Evolutionary conservation across 2,329 filamentous ascomycete genomes (phyloP), one percentile per base, ranked within the genome.

Genomic region (Aspergillus vadensis): DNA sequence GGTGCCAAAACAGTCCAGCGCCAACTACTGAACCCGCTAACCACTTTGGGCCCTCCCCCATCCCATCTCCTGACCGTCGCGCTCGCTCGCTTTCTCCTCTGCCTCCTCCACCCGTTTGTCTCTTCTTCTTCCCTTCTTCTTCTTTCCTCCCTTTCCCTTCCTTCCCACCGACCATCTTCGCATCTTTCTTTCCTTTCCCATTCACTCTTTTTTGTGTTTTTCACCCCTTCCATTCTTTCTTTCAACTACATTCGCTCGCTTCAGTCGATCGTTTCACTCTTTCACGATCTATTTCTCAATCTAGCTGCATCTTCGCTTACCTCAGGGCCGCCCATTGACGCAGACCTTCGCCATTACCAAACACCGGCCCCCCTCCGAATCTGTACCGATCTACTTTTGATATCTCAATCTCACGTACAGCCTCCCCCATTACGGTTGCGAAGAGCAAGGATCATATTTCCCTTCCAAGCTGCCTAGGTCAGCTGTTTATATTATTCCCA

Each of bases 191-290:
- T 67, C 65, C 65, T 61, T 63, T 63, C 66, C 63, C 68, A 66
- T 69, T 74, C 70, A 70, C 68, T 71, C 70, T 68, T 72, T 67
- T 67, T 69, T 62, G 63, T 63, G 67, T 68, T 62, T 59, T 69
- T 64, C 63, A 68, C 63, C 67, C 61, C 64, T 68, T 65, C 65
- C 63, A 63, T 67, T 68, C 62, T 62, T 66, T 67, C 64, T 63
- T 58, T 63, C 63, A 65, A 65, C 71, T 67, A 67, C 67, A 69
- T 71, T 68, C 69, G 62, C 67, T 72, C 62, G 63, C 71, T 67
- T 73, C 70, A 74, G 74, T 76, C 69, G 74, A 67, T 77, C 77
- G 80, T 81, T 80, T 77, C 80, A 82, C 80, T 83, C 80, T 73
- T 82, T 83, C 74, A 81, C 79, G 79, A 79, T 78, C 74, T 72